Conservation (phyloP, 495 filamentous ascomycete species). For the Penicillium simplicissimum region DNA sequence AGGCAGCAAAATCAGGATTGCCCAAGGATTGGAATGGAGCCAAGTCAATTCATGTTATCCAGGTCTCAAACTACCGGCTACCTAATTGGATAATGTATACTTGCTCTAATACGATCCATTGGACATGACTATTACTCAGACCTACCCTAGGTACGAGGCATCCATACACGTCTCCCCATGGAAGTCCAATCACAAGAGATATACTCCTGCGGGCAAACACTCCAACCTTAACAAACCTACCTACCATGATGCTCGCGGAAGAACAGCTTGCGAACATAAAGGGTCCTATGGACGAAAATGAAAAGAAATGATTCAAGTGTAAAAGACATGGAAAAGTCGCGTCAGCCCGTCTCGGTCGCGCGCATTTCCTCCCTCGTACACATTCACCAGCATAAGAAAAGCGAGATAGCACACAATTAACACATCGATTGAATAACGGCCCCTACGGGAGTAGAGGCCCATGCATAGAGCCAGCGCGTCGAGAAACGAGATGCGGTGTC, state of each 20-base stretch:
- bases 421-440: conserved; percentile 32
- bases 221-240: conserved; percentile 4
- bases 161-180: too few species aligned
- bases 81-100: too few species aligned
- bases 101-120: too few species aligned
- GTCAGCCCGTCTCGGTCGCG: conserved; percentile 34
- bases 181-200: too few species aligned
- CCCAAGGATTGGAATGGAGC: too few species aligned
- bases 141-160: too few species aligned
- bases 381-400: conserved; percentile 29
- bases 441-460: conserved; percentile 21
- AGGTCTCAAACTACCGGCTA: too few species aligned
- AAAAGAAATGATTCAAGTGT: conserved; percentile 29
- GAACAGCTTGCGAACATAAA: not conserved
- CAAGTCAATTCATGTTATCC: too few species aligned
- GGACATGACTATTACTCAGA: too few species aligned
- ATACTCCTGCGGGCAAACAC: not conserved
- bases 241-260: not conserved
- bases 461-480: conserved; percentile 20
- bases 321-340: conserved; percentile 33
- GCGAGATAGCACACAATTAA: conserved; percentile 31
- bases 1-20: too few species aligned
- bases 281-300: conserved; percentile 19
- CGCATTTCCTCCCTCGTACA: conserved; percentile 33
- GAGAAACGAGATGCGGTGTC: conserved; percentile 20